Base-by-base conservation (phyloP, 768 basidiomycete genomes). In the Neoboletus brunneissimus region DNA sequence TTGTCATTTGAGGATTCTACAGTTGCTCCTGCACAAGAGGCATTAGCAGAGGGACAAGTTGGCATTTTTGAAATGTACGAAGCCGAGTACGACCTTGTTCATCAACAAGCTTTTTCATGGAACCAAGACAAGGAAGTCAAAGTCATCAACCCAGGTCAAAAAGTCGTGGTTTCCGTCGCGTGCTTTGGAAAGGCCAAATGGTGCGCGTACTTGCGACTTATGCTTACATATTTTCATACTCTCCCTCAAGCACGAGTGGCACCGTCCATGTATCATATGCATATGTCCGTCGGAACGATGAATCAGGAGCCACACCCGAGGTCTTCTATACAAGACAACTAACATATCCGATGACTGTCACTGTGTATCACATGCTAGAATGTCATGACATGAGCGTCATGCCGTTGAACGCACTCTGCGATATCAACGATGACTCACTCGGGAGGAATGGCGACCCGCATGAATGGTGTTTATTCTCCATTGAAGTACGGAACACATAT, bases 301-400 rank as follows among this genome's bases (percentile, higher is more conserved):
- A 64, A 31, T 55, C 69, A 29, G 63, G 68, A 22, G 60, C 72
- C 22, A 68, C 74, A 1, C 65, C 76, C 1, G 77, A 82, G 48
- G 72, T 84, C 41, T 96, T 98, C 71, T 83, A 94, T 67, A 86
- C 91, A 27, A 88, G 97, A 25, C 93, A 92, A 65, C 72, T 98
- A 51, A 83, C 87, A 31, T 93, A 93, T 67, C 94, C 95, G 5
- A 80, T 98, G 59, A 80, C 89, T 64, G 89, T 97, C 56, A 96
- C 95, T 4, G 97, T 98, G 13, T 97, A 98, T 68, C 91, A 91
- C 62, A 95, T 95, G 79, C 83, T 98, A 29, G 91, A 96, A 70
- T 91, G 91, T 64, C 81, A 87, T 59, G 79, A 80, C 38, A 88
- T 98, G 85, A 87, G 91, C 61, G 77, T 97, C 58, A 73, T 93